Evolutionary conservation across 768 basidiomycete species (phyloP).

Genomic region (Crucibulum laeve): DNA sequence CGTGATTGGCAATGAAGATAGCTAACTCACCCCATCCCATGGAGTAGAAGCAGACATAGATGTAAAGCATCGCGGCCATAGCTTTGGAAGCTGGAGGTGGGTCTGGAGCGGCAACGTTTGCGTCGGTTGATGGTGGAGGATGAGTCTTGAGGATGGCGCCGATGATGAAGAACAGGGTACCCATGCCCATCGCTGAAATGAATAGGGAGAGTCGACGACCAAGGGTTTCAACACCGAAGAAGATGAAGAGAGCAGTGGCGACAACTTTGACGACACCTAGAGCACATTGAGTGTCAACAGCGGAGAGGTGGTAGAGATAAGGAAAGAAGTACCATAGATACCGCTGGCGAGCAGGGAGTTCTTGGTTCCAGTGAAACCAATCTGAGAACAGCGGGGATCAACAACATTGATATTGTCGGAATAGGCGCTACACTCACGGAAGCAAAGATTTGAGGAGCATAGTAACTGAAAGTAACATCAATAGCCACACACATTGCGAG

Average conservation of each 20-base stretch:
- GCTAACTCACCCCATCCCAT: constrained; percentile 69
- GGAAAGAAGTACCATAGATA: constrained; percentile 40
- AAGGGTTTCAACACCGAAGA: constrained; percentile 61
- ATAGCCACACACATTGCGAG: neutral
- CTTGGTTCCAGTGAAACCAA: constrained; percentile 57
- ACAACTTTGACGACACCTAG: constrained; percentile 58
- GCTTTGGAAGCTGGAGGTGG: constrained; percentile 61
- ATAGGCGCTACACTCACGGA: constrained; percentile 35
- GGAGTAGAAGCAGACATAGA: constrained; percentile 85
- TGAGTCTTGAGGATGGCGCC: constrained; percentile 81
- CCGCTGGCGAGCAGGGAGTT: constrained; percentile 71
- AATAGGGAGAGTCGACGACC: constrained; percentile 70
- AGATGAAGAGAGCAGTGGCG: constrained; percentile 62
- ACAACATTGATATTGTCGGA: constrained; percentile 3
- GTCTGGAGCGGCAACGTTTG: constrained; percentile 19
- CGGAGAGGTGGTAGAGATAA: neutral
- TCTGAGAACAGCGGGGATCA: constrained; percentile 27
- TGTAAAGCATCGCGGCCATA: constrained; percentile 85
- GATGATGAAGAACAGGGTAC: constrained; percentile 74
- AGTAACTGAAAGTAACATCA: constrained; percentile 38
- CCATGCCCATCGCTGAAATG: constrained; percentile 78
- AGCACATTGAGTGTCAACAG: neutral
- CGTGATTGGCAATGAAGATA: neutral
- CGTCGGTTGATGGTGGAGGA: constrained; percentile 39
- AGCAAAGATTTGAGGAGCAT: constrained; percentile 70